phyloP scores from a whole-genome alignment of 805 yeast genomes.

The Yarrowia keelungensis region DNA sequence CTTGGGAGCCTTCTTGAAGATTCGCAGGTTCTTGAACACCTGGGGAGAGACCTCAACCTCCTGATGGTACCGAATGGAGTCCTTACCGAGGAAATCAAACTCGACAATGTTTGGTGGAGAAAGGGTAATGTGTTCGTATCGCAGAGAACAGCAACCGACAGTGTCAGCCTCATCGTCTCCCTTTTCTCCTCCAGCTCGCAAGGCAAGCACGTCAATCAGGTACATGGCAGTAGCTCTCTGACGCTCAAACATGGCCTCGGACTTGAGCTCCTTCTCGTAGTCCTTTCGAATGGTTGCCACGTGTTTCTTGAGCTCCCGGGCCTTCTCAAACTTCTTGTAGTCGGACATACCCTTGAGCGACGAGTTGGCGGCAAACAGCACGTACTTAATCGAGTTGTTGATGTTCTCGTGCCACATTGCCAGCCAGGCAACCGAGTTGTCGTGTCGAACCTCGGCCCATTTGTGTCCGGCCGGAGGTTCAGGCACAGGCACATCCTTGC shows the following conservation, averaged over 20 bases:
- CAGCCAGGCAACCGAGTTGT: constrained; percentile 90
- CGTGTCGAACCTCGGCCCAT: constrained; percentile 92
- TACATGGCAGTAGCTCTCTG: constrained; percentile 95
- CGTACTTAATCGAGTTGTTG: constrained; percentile 82
- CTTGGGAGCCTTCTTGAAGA: constrained; percentile 89
- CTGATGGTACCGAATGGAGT: constrained; percentile 88
- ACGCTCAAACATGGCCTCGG: constrained; percentile 79
- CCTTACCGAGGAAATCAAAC: constrained; percentile 95
- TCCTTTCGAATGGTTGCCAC: constrained; percentile 77
- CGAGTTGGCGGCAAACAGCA: constrained; percentile 88
- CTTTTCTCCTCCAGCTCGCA: constrained; percentile 98
- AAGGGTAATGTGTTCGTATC: constrained; percentile 87
- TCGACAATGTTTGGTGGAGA: constrained; percentile 85
- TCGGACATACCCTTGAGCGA: constrained; percentile 91
- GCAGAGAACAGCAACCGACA: constrained; percentile 94
- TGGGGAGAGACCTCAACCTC: constrained; percentile 92
- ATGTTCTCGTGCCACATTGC: constrained; percentile 98
- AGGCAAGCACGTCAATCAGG: constrained; percentile 87
- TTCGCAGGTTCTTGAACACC: constrained; percentile 84
- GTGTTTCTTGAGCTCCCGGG: constrained; percentile 78
- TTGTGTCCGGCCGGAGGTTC: constrained; percentile 83
- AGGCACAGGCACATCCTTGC: constrained; percentile 75
- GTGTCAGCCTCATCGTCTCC: constrained; percentile 98
- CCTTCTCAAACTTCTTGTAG: constrained; percentile 90
- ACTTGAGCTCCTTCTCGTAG: constrained; percentile 72